Percentiles rank a stretch among this genome's conserved stretches.
phyloP scores from a whole-genome alignment of 345 rosid species.

The Sonneratia alba region DNA sequence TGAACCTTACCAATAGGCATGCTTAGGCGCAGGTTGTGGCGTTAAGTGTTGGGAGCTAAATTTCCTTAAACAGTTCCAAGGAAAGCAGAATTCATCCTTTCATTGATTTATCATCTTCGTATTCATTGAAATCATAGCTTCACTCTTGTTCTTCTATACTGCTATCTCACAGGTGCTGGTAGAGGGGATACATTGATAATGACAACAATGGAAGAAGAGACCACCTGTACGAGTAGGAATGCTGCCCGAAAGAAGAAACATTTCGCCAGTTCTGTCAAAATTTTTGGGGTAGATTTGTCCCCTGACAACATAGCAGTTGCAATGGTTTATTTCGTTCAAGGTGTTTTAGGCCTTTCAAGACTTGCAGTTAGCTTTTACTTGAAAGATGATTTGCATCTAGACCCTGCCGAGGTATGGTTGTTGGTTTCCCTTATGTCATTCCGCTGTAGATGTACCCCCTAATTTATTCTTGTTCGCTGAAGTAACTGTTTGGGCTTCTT shows the following conservation, averaged over 20 bases:
- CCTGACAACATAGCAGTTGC: conserved; percentile 92
- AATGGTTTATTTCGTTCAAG: conserved; percentile 98
- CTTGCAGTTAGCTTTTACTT: conserved; percentile 91
- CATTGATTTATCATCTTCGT: background rate
- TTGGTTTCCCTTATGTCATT: background rate
- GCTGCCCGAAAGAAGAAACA: conserved; percentile 30
- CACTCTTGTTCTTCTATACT: background rate
- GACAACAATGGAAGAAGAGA: conserved; percentile 32
- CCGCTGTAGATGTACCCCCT: background rate
- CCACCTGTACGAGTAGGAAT: conserved; percentile 17
- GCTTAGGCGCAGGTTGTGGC: background rate
- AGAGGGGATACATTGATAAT: conserved; percentile 36
- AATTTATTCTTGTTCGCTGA: background rate
- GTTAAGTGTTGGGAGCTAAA: background rate
- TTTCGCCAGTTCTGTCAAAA: conserved; percentile 22
- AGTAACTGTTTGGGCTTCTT: background rate
- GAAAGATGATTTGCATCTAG: conserved; percentile 91
- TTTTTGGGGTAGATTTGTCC: conserved; percentile 72
- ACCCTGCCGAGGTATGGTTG: conserved; percentile 84
- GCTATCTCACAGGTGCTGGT: conserved; percentile 30
- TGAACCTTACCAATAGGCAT: background rate
- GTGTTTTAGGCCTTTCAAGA: conserved; percentile 87
- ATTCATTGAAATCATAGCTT: background rate
- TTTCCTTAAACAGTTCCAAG: background rate
- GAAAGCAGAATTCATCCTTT: background rate